Base-by-base conservation (phyloP, 352 stramenopile species). In the Peronosclerospora sorghi region DNA sequence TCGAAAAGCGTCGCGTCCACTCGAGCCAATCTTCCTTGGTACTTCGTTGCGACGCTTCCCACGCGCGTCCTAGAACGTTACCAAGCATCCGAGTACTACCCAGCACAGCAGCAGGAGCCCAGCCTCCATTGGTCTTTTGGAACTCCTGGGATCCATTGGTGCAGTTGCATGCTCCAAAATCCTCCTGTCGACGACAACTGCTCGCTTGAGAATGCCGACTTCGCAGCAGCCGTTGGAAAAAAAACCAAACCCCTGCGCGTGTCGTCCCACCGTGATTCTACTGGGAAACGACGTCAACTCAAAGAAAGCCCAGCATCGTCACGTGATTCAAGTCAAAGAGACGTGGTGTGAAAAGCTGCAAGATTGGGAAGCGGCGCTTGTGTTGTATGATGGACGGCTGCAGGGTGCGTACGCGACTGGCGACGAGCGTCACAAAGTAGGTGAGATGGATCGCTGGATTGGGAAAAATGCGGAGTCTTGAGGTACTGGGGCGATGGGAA, bases 281-380 rank as follows among this genome's bases (percentile, higher is more conserved):
- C n/a, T n/a, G n/a, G n/a, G n/a, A n/a, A n/a, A n/a, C n/a, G n/a
- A n/a, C n/a, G n/a, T n/a, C n/a, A n/a, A n/a, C n/a, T n/a, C n/a
- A n/a, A n/a, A n/a, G n/a, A n/a, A 89, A 54, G 68, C 78, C 39
- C 75, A 86, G 34, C 73, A 95, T 45, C 54, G 69, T 41, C 69
- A 71, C 12, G 83, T 90, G 3, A 96, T 95, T 35, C 68, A 94
- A 38, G 64, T 94, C 5, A 88, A 95, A 46, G 95, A 99, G 45
- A 90, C 81, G 14, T 98, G 95, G 95, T 90, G 98, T 28, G 94
- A 97, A 42, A 99, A 98, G 66, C 67, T 99, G 10, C 95, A 97
- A 26, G 88, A 95, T 45, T 99, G 95, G 95, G 67, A 90, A 4
- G 95, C 97, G 41, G 96, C 96, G 2, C 59, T 99, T 14, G 62